Percentiles rank a stretch among this genome's conserved stretches.
These are phyloP conservation scores for Neophaeococcomyces mojaviensis DNA, from an alignment of 2,329 filamentous ascomycete genomes.

Conservation along the genomic window DNA sequence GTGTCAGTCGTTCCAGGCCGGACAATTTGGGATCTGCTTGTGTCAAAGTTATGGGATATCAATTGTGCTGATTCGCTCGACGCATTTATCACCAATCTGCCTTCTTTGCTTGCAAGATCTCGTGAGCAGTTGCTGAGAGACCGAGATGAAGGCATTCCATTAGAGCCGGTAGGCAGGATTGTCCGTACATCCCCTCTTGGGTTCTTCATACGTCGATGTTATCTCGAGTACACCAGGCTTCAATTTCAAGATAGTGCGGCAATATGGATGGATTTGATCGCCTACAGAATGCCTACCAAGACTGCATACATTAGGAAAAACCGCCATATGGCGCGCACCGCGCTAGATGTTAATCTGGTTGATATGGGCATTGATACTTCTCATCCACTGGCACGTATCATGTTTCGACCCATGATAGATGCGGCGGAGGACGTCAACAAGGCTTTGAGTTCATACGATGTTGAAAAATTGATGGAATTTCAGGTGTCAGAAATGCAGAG, in stretches of 20 bases:
- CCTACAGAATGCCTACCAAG: conserved; percentile 70
- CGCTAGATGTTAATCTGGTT: conserved; percentile 57
- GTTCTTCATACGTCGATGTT: conserved; percentile 66
- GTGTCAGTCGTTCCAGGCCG: conserved; percentile 59
- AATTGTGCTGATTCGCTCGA: conserved; percentile 76
- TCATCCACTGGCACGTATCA: conserved; percentile 42
- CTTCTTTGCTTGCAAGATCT: conserved; percentile 52
- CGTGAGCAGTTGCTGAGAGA: conserved; percentile 54
- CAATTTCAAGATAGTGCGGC: conserved; percentile 70
- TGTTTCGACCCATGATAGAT: conserved; percentile 43
- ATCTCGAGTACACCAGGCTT: conserved; percentile 71
- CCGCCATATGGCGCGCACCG: conserved; percentile 36
- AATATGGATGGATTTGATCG: conserved; percentile 76
- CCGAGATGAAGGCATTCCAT: conserved; percentile 39
- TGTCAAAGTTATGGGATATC: conserved; percentile 74
- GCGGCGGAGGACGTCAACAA: conserved; percentile 27
- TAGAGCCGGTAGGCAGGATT: conserved; percentile 41
- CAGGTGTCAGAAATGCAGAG: conserved; percentile 84
- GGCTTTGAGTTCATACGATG: conserved; percentile 62
- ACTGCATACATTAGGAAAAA: conserved; percentile 51
- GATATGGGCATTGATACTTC: conserved; percentile 49
- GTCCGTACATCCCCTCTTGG: conserved; percentile 73
- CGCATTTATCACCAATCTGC: conserved; percentile 60
- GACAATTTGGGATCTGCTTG: conserved; percentile 79
- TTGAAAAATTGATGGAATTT: conserved; percentile 75